Base-by-base conservation (phyloP, 352 stramenopile genomes). In the Phytopythium helicoides region DNA sequence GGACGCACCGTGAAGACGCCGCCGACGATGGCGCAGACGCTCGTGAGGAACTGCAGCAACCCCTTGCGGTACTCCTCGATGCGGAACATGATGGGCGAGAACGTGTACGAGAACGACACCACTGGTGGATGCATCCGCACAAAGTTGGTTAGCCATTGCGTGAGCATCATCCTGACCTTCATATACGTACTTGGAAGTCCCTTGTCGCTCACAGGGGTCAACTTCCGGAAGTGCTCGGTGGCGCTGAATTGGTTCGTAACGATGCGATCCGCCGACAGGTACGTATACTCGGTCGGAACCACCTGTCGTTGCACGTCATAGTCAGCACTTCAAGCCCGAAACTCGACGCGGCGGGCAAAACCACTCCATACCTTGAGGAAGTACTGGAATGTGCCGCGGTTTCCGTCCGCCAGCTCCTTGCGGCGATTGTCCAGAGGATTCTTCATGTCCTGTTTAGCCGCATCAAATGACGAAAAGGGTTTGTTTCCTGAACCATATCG, bases 171-270 rank as follows among this genome's bases (percentile, higher is more conserved):
- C n/a, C n/a, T n/a, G n/a, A n/a, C n/a, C n/a, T n/a, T n/a, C n/a
- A n/a, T n/a, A 41, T 8, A 83, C 77, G 59, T 81, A 92, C 85
- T 87, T 3, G 85, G 85, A 0, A 94, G 64, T 3, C 82, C 81
- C 66, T 92, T 91, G 60, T 92, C 77, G 51, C 56, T 97, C 64
- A 88, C 94, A 70, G 72, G 89, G 28, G 86, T 89, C 51, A 92
- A 76, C 64, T 87, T 63, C 37, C 73, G 76, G 54, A 98, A 91
- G 75, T 99, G 95, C 63, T 99, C 94, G 12, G 96, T 99, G 10
- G 97, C 96, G n/a, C 86, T 98, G 76, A 98, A 99, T 80, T 99
- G 97, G 69, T 99, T 99, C 21, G 90, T 97, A 45, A 86, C 71
- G 56, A 98, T 91, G 8, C 69, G 78, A 6, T 71, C 81, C 22